Percentiles rank a stretch among this genome's conserved stretches.
phyloP scores from a whole-genome alignment of 345 rosid species.

The Corchorus olitorius region DNA sequence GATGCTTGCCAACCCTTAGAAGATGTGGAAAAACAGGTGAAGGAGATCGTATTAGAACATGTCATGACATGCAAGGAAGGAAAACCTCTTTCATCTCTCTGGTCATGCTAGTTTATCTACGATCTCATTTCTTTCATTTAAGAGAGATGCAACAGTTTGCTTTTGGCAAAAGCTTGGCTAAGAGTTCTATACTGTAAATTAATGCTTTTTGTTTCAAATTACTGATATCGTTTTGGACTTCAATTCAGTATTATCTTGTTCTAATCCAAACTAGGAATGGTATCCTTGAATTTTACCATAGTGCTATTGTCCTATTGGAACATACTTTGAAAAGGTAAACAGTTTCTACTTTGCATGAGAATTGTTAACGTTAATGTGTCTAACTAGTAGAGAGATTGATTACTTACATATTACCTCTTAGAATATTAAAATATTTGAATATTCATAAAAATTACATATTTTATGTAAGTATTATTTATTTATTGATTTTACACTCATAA shows the following conservation, averaged over 20 bases:
- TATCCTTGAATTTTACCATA: no score
- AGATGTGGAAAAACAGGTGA: conserved; percentile 65
- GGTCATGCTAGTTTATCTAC: conserved; percentile 33
- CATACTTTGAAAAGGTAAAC: no score
- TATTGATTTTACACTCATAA: no score
- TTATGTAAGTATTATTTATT: no score
- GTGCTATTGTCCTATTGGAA: neutral
- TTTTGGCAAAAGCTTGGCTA: neutral
- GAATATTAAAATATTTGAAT: no score
- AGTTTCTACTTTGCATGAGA: no score
- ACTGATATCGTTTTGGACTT: neutral
- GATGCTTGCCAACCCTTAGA: conserved; percentile 62
- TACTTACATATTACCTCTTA: no score
- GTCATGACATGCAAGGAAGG: conserved; percentile 55
- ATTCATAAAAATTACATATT: no score
- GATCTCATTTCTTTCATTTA: neutral
- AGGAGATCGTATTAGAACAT: conserved; percentile 40
- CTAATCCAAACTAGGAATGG: neutral
- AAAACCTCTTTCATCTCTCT: conserved; percentile 55
- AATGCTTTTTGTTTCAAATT: neutral
- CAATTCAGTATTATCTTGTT: neutral
- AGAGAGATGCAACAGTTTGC: neutral
- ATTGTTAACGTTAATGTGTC: no score
- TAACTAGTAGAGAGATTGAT: no score
- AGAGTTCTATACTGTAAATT: no score